Evolutionary conservation across 352 stramenopile species (phyloP).

Genomic region (Globisporangium cylindrosporum): DNA sequence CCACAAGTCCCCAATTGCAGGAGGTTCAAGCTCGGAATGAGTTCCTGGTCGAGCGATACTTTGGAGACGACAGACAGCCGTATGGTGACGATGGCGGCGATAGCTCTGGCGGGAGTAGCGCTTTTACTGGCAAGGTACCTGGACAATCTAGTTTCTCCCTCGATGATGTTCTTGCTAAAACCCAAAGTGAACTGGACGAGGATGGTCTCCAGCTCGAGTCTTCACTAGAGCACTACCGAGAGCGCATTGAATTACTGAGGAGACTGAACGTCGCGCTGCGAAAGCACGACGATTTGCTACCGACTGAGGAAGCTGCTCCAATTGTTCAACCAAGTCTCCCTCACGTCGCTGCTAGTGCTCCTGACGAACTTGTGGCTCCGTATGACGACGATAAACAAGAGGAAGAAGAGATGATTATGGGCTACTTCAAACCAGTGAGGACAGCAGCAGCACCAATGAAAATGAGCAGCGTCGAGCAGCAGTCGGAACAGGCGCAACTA

Average conservation of each 20-base stretch:
- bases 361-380: neutral
- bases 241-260: slow-evolving; percentile 32
- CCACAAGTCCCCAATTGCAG: slow-evolving; percentile 19
- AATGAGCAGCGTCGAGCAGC: neutral
- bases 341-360: neutral
- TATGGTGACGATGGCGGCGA: slow-evolving; percentile 5
- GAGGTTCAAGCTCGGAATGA: slow-evolving; percentile 31
- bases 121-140: neutral
- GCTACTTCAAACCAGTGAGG: slow-evolving; percentile 29
- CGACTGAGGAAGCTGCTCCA: neutral
- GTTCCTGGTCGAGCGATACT: slow-evolving; percentile 50
- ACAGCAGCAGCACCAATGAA: neutral
- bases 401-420: slow-evolving; percentile 35
- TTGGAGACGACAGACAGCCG: slow-evolving; percentile 24
- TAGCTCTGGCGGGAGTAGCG: neutral
- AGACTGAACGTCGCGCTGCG: slow-evolving; percentile 36
- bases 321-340: neutral
- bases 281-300: slow-evolving; percentile 17
- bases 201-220: neutral
- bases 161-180: neutral
- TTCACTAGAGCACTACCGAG: slow-evolving; percentile 26
- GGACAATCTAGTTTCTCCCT: neutral
- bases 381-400: neutral
- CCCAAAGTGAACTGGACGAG: neutral
- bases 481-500: neutral